phyloP scores from a whole-genome alignment of 495 filamentous ascomycete genomes.

The Clohesyomyces aquaticus region DNA sequence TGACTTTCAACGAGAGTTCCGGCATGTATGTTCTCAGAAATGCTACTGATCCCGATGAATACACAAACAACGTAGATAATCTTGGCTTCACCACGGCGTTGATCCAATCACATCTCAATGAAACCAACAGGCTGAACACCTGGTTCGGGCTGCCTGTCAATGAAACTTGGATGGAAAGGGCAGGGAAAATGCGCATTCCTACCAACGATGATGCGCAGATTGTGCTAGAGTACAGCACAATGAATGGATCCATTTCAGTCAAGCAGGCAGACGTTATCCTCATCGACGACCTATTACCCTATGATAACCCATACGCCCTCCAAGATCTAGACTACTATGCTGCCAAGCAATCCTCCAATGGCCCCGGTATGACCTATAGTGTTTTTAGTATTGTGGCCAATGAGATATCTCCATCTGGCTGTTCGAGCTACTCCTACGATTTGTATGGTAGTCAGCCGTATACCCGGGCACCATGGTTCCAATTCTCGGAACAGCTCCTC shows the following conservation, averaged over 20 bases:
- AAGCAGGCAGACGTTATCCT: conserved; percentile 71
- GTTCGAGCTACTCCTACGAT: conserved; percentile 65
- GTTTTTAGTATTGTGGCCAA: conserved; percentile 66
- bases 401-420: conserved; percentile 61
- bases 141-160: conserved; percentile 58
- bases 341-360: conserved; percentile 63
- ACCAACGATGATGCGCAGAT: conserved; percentile 54
- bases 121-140: conserved; percentile 61
- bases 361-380: conserved; percentile 70
- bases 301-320: conserved; percentile 59
- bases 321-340: conserved; percentile 67
- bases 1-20: conserved; percentile 57
- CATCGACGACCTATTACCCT: conserved; percentile 62
- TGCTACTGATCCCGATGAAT: conserved; percentile 82
- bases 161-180: conserved; percentile 47
- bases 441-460: conserved; percentile 62
- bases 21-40: conserved; percentile 59
- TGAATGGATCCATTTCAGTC: conserved; percentile 65
- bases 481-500: conserved; percentile 70
- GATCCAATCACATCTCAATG: conserved; percentile 59
- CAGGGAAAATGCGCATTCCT: conserved; percentile 47
- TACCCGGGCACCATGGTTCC: conserved; percentile 59
- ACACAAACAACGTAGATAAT: conserved; percentile 71
- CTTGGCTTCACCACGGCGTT: conserved; percentile 74
- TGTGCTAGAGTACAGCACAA: conserved; percentile 68